phyloP scores from a whole-genome alignment of 768 basidiomycete genomes.

The Melanogaster broomeanus region DNA sequence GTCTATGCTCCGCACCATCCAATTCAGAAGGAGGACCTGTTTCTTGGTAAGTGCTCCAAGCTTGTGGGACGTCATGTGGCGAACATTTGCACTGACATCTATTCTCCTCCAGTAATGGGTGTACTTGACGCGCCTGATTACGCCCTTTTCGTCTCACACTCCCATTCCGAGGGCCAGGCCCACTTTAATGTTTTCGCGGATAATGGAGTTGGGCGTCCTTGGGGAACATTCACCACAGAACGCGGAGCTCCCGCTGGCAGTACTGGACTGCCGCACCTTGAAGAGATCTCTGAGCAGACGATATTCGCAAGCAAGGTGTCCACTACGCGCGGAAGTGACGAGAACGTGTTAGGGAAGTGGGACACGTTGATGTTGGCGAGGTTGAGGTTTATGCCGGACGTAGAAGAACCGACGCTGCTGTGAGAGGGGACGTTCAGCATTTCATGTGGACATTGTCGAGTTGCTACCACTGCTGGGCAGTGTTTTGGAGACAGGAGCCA shows the following conservation, averaged over 20 bases:
- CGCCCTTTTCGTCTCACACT: constrained; percentile 74
- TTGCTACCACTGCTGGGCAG: too few relatives aligned
- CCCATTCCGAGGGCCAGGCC: constrained; percentile 62
- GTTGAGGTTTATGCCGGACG: constrained; percentile 66
- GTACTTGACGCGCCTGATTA: constrained; percentile 70
- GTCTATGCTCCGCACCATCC: constrained; percentile 47
- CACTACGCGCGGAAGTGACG: constrained; percentile 27
- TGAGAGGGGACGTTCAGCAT: constrained; percentile 18
- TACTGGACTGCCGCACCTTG: constrained; percentile 50
- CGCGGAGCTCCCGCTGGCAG: constrained; percentile 41
- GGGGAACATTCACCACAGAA: constrained; percentile 74
- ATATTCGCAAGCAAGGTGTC: constrained; percentile 59
- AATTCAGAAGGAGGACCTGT: constrained; percentile 61
- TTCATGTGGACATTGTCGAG: too few relatives aligned
- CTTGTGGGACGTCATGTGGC: not conserved
- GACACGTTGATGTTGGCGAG: constrained; percentile 65
- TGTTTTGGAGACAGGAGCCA: too few relatives aligned
- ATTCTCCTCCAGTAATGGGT: constrained; percentile 54
- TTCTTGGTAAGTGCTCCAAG: constrained; percentile 44
- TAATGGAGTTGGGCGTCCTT: constrained; percentile 54
- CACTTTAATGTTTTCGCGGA: constrained; percentile 70
- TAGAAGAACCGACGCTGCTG: constrained; percentile 53
- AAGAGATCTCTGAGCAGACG: constrained; percentile 34
- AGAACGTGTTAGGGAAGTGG: constrained; percentile 37
- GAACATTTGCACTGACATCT: not conserved